A percentile compares a stretch with the other conserved stretches of the same genome.
phyloP scores from a whole-genome alignment of 2,329 filamentous ascomycete species.

The Epichloe gansuensis region DNA sequence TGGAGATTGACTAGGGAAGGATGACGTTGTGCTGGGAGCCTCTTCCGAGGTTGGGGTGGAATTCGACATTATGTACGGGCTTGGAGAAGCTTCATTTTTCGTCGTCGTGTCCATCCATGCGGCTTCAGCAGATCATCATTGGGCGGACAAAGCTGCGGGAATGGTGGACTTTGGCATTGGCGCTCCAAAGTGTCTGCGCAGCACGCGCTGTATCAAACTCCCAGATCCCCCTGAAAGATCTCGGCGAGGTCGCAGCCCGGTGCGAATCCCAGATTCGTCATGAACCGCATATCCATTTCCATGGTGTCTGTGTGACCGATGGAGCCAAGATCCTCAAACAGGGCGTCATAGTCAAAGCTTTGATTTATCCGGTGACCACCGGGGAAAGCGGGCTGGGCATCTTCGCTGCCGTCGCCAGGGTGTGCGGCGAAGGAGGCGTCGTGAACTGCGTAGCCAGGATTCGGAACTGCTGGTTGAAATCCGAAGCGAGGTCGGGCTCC shows the following conservation, averaged over 20 bases:
- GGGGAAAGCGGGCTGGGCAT: background rate
- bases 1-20: too few relatives aligned
- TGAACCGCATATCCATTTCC: constrained; percentile 47
- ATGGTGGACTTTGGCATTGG: too few relatives aligned
- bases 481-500: background rate
- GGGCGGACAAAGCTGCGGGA: too few relatives aligned
- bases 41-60: too few relatives aligned
- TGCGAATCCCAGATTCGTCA: constrained; percentile 53
- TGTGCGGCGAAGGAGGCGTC: background rate
- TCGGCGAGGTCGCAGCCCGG: constrained; percentile 47
- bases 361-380: constrained; percentile 8
- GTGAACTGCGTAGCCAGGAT: background rate
- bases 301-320: constrained; percentile 35
- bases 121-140: too few relatives aligned
- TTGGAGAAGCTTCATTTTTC: too few relatives aligned
- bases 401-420: background rate
- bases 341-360: constrained; percentile 35
- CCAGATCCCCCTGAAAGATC: constrained; percentile 30
- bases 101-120: too few relatives aligned
- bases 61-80: too few relatives aligned
- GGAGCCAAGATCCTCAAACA: constrained; percentile 39
- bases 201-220: constrained; percentile 11
- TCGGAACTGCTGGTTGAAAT: background rate
- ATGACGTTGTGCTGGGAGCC: too few relatives aligned
- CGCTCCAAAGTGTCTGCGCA: too few relatives aligned